Evolutionary conservation across 306 rosid species (phyloP).

Genomic region (Prunus armeniaca): DNA sequence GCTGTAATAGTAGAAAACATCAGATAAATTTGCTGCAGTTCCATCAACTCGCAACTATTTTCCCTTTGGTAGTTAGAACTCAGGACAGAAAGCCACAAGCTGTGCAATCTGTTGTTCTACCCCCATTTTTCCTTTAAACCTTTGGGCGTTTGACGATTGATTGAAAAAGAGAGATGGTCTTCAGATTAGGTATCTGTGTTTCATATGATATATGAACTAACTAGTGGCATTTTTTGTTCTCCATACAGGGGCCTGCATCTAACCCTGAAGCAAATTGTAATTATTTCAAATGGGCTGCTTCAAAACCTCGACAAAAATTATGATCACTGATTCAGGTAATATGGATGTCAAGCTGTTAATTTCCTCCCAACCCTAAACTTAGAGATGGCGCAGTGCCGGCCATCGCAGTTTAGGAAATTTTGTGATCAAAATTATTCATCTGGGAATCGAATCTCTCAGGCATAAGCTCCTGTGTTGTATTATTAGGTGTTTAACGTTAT

Average conservation of each 20-base stretch:
- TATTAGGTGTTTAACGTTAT: not conserved
- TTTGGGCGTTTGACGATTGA: not conserved
- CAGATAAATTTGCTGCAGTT: not conserved
- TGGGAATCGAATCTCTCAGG: not conserved
- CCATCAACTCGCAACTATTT: not conserved
- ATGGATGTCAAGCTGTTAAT: not conserved
- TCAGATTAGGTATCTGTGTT: not conserved
- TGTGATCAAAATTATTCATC: not conserved
- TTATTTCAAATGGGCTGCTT: slow-evolving; percentile 84
- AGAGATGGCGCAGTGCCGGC: not conserved
- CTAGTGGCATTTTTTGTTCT: slow-evolving; percentile 13
- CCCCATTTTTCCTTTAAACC: not conserved
- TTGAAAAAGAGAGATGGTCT: not conserved
- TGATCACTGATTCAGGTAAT: not conserved
- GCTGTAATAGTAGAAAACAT: not conserved
- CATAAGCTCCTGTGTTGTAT: not conserved
- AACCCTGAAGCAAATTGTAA: slow-evolving; percentile 92
- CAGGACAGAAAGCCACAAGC: not conserved
- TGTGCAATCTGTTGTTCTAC: not conserved
- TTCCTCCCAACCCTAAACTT: not conserved
- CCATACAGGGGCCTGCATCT: slow-evolving; percentile 77
- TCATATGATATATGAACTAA: slow-evolving; percentile 3
- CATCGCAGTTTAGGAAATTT: not conserved
- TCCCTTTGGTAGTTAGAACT: not conserved
- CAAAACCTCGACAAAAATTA: slow-evolving; percentile 64